Conservation (phyloP, 129 eudicot genomes). For the Apium graveolens region DNA sequence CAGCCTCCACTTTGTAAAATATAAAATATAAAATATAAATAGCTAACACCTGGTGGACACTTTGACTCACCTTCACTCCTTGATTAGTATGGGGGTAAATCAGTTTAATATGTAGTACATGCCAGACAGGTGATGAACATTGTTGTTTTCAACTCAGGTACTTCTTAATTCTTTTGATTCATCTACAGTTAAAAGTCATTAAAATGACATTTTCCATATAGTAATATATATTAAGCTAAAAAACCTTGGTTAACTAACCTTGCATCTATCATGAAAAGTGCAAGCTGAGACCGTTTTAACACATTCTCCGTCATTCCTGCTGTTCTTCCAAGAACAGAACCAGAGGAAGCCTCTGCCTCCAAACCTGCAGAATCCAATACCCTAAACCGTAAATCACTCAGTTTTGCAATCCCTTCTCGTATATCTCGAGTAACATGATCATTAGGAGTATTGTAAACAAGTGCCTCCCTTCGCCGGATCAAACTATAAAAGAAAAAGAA, state of each 20-base stretch:
- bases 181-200: not conserved
- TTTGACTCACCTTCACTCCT: not conserved
- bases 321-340: constrained; percentile 88
- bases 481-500: constrained; percentile 43
- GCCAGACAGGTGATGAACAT: not conserved
- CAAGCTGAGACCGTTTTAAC: constrained; percentile 52
- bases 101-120: not conserved
- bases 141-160: not conserved
- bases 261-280: constrained; percentile 71
- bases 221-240: not conserved
- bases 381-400: constrained; percentile 77
- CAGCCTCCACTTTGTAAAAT: too few relatives aligned
- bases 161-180: not conserved
- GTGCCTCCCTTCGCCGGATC: constrained; percentile 92
- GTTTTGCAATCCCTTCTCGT: constrained; percentile 83
- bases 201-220: not conserved
- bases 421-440: constrained; percentile 93
- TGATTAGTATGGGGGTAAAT: not conserved
- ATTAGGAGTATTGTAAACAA: constrained; percentile 88
- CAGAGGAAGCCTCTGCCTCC: constrained; percentile 95
- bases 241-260: constrained; percentile 41
- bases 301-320: constrained; percentile 88
- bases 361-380: constrained; percentile 94
- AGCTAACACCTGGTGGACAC: not conserved
- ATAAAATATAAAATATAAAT: too few relatives aligned